Percentiles rank a stretch among this genome's conserved stretches.
Conservation (phyloP, 208 protist species). For the Trypanosoma cruzi region DNA sequence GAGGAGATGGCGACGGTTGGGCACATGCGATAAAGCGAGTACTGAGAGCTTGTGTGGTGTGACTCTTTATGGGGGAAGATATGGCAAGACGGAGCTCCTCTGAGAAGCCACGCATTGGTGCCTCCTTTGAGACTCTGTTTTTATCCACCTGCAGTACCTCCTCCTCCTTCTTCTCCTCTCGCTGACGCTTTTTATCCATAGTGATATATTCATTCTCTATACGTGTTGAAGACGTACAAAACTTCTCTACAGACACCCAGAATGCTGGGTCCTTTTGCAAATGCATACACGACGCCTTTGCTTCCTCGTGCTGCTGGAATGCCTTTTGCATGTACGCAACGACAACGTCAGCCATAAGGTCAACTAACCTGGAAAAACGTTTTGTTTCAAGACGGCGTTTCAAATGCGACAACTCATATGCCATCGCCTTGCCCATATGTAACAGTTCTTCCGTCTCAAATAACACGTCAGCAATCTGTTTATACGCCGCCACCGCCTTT, state of each 20-base stretch:
- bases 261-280: constrained; percentile 14
- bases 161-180: no score
- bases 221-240: neutral
- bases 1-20: neutral
- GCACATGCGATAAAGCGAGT: neutral
- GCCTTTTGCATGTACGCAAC: constrained; percentile 43
- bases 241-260: constrained; percentile 15
- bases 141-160: neutral
- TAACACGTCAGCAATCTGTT: constrained; percentile 39
- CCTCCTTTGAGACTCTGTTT: neutral
- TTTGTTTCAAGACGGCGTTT: constrained; percentile 23
- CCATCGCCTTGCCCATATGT: constrained; percentile 18
- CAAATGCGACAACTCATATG: constrained; percentile 20
- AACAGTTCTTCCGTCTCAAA: neutral
- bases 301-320: constrained; percentile 11
- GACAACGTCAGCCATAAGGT: constrained; percentile 47
- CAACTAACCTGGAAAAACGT: constrained; percentile 35
- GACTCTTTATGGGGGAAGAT: neutral
- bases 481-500: constrained; percentile 29
- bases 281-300: neutral
- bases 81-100: constrained; percentile 16
- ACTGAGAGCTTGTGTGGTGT: neutral
- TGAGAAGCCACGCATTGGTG: constrained; percentile 6
- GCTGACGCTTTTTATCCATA: neutral
- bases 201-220: neutral